A percentile compares a stretch with the other conserved stretches of the same genome.
These are phyloP conservation scores for Sordariomycetes sp. DNA, from an alignment of 2,329 filamentous ascomycete species.

Conservation along the genomic window DNA sequence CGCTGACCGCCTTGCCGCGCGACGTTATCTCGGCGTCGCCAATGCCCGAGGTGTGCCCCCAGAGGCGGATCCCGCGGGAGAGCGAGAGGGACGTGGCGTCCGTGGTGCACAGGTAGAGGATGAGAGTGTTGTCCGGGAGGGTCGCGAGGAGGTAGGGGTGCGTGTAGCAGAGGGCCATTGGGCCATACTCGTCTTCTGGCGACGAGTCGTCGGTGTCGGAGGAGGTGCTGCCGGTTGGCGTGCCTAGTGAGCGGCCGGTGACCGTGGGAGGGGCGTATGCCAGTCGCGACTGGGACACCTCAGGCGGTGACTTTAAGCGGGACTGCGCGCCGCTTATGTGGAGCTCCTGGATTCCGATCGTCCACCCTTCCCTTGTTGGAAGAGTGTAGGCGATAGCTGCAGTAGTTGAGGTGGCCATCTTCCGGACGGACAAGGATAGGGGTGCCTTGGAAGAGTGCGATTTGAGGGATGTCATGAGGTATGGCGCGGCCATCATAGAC, in stretches of 20 bases:
- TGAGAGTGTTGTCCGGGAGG: conserved; percentile 78
- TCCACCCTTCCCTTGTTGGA: conserved; percentile 71
- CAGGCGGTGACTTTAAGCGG: conserved; percentile 13
- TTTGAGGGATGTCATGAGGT: conserved; percentile 64
- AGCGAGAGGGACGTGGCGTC: conserved; percentile 56
- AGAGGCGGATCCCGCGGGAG: conserved; percentile 64
- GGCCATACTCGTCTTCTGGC: conserved; percentile 25
- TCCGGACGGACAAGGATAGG: conserved; percentile 73
- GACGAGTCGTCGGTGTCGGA: conserved; percentile 5
- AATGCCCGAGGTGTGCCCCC: conserved; percentile 87
- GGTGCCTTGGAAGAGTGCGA: conserved; percentile 73
- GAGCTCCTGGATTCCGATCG: conserved; percentile 83
- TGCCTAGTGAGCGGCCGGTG: conserved; percentile 10
- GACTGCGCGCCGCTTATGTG: conserved; percentile 32
- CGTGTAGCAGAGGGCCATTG: conserved; percentile 55
- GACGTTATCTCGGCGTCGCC: conserved; percentile 76
- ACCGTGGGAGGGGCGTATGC: conserved; percentile 23
- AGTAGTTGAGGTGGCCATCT: conserved; percentile 51
- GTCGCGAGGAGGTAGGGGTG: conserved; percentile 82
- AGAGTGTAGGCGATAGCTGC: conserved; percentile 83
- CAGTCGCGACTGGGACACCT: conserved; percentile 23
- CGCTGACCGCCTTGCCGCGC: conserved; percentile 80
- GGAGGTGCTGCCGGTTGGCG: conserved; percentile 3
- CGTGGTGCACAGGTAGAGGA: conserved; percentile 72
- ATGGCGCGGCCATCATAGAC: conserved; percentile 14